Conservation (phyloP, 495 filamentous ascomycete genomes). For the Aspergillus campestris region DNA sequence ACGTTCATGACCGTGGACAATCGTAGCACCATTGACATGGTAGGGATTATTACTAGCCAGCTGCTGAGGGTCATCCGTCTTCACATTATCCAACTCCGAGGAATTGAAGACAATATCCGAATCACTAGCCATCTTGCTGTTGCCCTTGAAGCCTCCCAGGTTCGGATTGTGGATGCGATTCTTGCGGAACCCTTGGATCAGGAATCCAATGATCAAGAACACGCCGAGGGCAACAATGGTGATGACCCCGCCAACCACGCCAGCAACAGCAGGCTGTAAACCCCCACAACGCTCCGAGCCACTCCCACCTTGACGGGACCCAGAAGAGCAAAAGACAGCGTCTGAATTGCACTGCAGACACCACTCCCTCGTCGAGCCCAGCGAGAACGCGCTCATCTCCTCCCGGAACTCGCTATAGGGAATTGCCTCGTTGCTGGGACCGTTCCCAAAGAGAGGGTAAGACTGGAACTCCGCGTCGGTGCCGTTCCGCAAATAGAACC, state of each 20-base stretch:
- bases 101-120: slow-evolving; percentile 36
- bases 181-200: slow-evolving; percentile 36
- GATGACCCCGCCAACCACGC: slow-evolving; percentile 44
- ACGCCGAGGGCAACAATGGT: slow-evolving; percentile 28
- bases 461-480: slow-evolving; percentile 45
- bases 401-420: slow-evolving; percentile 54
- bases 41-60: not conserved
- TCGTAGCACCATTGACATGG: slow-evolving; percentile 8
- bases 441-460: slow-evolving; percentile 61
- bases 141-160: slow-evolving; percentile 42
- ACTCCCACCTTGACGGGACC: not conserved
- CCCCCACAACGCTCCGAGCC: slow-evolving; percentile 6
- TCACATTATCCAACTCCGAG: slow-evolving; percentile 17
- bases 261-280: slow-evolving; percentile 40
- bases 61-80: slow-evolving; percentile 10
- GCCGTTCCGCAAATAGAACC: slow-evolving; percentile 72
- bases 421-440: slow-evolving; percentile 40
- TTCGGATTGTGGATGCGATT: slow-evolving; percentile 14
- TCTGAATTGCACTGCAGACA: slow-evolving; percentile 58
- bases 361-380: slow-evolving; percentile 56
- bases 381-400: slow-evolving; percentile 51
- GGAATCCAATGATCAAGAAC: slow-evolving; percentile 18
- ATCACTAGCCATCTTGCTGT: slow-evolving; percentile 40
- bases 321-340: slow-evolving; percentile 48
- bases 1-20: slow-evolving; percentile 35